Evolutionary conservation across 2,329 filamentous ascomycete species (phyloP), one percentile per base, ranked within the genome.

Genomic region (Claviceps lovelessii): DNA sequence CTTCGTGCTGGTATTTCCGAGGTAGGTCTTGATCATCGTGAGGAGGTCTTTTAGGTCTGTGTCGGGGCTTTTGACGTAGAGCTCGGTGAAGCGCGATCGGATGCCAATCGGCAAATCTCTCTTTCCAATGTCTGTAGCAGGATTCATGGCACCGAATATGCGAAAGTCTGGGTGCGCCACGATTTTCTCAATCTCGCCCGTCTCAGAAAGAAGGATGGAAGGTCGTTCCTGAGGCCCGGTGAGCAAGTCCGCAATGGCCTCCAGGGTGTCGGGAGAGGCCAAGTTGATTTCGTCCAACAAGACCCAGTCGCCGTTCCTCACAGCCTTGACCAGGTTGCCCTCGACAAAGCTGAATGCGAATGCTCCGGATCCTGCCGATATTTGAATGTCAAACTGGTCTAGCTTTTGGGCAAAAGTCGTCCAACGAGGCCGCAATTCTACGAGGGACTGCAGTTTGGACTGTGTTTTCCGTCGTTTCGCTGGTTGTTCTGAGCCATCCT

Each of bases 71-170:
- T 88, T 83, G 29, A 98, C 90, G 65, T 95, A 98, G 28, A 98
- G 76, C 68, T 99, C 93, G 0, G 93, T 97, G 65, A 99, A 99
- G 51, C 90, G 81, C 9, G 90, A 95, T 54, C 91, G 79, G 47
- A 97, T 81, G 1, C 91, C 90, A 54, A 88, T 83, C 0, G 91
- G 90, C 17, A 99, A 74, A 68, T 98, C 93, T 55, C 91, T 85
- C 71, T 98, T 99, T 57, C 94, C 93, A 55, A 96, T 84, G 72
- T 99, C 93, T 3, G 93, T 98, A 5, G 93, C 93, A 35, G 93
- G 93, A 64, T 99, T 99, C 93, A 99, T 99, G 33, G 94, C 93
- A 52, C 88, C 94, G 65, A 99, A 98, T 15, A 99, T 87, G 44
- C 93, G 84, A 68, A 99, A 98, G 59, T 95, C 84, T 0, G 89